These are phyloP conservation scores for Atkinsonella hypoxylon DNA, from an alignment of 2,329 filamentous ascomycete species.

Conservation along the genomic window DNA sequence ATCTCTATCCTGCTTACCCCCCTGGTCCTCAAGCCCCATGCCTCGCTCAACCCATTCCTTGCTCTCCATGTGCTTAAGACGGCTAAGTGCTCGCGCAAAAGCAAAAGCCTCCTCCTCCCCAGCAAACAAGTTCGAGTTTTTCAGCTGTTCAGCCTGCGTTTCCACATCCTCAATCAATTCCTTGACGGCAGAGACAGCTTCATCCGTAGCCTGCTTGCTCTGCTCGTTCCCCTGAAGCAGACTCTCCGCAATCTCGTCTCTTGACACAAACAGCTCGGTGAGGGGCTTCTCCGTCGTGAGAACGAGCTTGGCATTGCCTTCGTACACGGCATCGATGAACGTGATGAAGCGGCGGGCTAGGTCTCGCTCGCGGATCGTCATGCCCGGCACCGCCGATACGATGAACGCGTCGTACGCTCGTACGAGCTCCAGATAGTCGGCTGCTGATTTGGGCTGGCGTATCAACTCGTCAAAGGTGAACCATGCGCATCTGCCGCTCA, in stretches of 20 bases:
- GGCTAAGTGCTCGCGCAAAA: constrained; percentile 76
- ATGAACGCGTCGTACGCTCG: constrained; percentile 86
- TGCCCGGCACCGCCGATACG: constrained; percentile 80
- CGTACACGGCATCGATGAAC: constrained; percentile 94
- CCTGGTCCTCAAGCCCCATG: constrained; percentile 51
- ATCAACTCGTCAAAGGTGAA: constrained; percentile 93
- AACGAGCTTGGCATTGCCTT: constrained; percentile 84
- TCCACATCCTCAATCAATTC: constrained; percentile 83
- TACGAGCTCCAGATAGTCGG: constrained; percentile 89
- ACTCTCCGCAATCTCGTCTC: constrained; percentile 50
- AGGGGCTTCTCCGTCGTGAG: constrained; percentile 82
- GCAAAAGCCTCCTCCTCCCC: constrained; percentile 96
- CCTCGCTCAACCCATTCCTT: constrained; percentile 88
- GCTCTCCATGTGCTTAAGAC: constrained; percentile 86
- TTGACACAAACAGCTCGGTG: constrained; percentile 72
- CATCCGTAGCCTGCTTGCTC: constrained; percentile 10
- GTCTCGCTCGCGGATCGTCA: constrained; percentile 79
- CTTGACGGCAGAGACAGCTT: constrained; percentile 26
- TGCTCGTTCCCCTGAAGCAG: constrained; percentile 38
- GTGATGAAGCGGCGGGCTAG: constrained; percentile 90
- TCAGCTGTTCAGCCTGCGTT: constrained; percentile 72
- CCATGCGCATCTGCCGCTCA: constrained; percentile 76
- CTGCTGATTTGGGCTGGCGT: constrained; percentile 75
- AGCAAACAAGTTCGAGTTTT: constrained; percentile 75
- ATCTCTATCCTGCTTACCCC: constrained; percentile 53